A percentile compares a stretch with the other conserved stretches of the same genome.
Evolutionary conservation across 768 basidiomycete genomes (phyloP).

Genomic region (Coprinellus aureogranulatus): DNA sequence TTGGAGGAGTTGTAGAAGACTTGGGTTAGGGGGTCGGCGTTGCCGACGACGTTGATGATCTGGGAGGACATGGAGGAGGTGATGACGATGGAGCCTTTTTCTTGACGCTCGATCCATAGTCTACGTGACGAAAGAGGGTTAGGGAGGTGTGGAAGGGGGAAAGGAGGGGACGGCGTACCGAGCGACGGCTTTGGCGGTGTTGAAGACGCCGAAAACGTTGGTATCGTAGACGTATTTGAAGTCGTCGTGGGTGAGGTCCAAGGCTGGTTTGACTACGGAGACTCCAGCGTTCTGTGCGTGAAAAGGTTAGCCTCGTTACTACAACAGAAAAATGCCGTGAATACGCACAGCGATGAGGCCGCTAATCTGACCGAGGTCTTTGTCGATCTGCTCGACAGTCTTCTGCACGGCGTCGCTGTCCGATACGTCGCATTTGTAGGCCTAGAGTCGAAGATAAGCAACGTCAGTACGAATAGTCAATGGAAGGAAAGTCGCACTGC

Average conservation of each 20-base stretch:
- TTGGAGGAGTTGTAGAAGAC: slow-evolving; percentile 69
- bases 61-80: slow-evolving; percentile 66
- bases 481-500: background rate
- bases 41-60: slow-evolving; percentile 53
- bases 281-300: slow-evolving; percentile 54
- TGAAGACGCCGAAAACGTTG: slow-evolving; percentile 69
- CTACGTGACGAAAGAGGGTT: slow-evolving; percentile 13
- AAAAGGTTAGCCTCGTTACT: background rate
- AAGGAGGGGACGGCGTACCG: slow-evolving; percentile 32
- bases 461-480: background rate
- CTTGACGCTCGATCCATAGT: slow-evolving; percentile 39
- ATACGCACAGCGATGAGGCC: slow-evolving; percentile 60
- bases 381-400: slow-evolving; percentile 47
- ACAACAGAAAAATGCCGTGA: slow-evolving; percentile 4
- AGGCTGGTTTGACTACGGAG: slow-evolving; percentile 59
- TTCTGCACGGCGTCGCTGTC: slow-evolving; percentile 40
- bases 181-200: slow-evolving; percentile 56
- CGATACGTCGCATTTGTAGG: slow-evolving; percentile 62
- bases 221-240: slow-evolving; percentile 54
- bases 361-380: slow-evolving; percentile 45
- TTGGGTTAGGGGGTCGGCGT: slow-evolving; percentile 51
- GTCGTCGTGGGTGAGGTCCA: slow-evolving; percentile 54
- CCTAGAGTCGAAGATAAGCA: slow-evolving; percentile 28
- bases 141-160: background rate
- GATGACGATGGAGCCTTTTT: slow-evolving; percentile 57